These are phyloP conservation scores for Pelargonium fulgidum DNA, from an alignment of 441 rosid genomes.

Conservation along the genomic window DNA sequence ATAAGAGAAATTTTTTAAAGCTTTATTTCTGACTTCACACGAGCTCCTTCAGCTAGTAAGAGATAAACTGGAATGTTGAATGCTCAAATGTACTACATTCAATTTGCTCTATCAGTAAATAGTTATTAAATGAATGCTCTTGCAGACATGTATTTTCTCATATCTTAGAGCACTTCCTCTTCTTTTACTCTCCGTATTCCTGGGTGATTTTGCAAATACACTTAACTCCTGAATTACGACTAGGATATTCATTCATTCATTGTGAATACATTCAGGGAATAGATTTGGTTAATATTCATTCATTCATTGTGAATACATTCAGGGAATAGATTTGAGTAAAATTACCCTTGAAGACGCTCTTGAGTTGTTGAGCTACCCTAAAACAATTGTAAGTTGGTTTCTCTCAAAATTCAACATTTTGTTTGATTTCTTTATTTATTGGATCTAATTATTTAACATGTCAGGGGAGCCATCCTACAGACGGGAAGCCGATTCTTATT, in stretches of 20 bases:
- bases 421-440: not conserved
- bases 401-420: constrained; percentile 11
- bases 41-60: no score
- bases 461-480: constrained; percentile 3
- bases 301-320: constrained; percentile 16
- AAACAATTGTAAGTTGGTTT: constrained; percentile 57
- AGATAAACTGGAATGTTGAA: no score
- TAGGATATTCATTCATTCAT: not conserved
- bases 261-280: constrained; percentile 45
- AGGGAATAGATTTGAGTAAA: constrained; percentile 63
- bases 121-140: not conserved
- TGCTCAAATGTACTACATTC: no score
- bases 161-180: not conserved
- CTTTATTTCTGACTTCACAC: no score
- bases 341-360: constrained; percentile 71
- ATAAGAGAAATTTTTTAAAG: no score
- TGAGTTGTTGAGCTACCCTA: constrained; percentile 65
- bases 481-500: not conserved
- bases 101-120: no score
- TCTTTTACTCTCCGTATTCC: not conserved
- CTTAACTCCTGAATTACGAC: not conserved
- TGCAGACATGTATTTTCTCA: not conserved
- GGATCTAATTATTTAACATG: not conserved
- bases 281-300: constrained; percentile 33
- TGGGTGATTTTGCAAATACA: not conserved